These are phyloP conservation scores for Eremomyces bilateralis DNA, from an alignment of 495 filamentous ascomycete genomes.

Conservation along the genomic window DNA sequence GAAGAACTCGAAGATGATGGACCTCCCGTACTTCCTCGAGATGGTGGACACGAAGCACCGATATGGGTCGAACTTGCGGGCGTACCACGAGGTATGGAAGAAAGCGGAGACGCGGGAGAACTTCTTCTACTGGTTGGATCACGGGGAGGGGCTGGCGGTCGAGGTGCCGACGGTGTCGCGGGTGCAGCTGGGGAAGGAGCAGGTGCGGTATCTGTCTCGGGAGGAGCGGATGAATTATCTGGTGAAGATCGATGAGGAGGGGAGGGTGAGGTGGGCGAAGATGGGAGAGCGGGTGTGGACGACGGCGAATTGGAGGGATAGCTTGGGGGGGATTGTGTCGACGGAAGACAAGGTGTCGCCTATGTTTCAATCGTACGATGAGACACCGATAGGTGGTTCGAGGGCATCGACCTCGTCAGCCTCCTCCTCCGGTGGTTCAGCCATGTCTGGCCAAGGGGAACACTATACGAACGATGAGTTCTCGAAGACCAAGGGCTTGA, in stretches of 20 bases:
- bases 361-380: background rate
- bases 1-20: conserved; percentile 55
- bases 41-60: conserved; percentile 82
- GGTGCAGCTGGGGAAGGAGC: conserved; percentile 17
- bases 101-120: conserved; percentile 53
- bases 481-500: conserved; percentile 31
- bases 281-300: conserved; percentile 60
- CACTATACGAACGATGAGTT: conserved; percentile 33
- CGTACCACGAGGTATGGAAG: conserved; percentile 74
- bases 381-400: background rate
- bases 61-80: conserved; percentile 64
- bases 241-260: conserved; percentile 18
- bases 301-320: conserved; percentile 52
- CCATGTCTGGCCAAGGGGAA: conserved; percentile 20
- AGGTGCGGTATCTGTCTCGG: conserved; percentile 21
- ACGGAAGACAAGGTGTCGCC: conserved; percentile 27
- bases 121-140: conserved; percentile 93
- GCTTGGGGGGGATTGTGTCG: conserved; percentile 52
- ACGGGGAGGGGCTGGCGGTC: conserved; percentile 28
- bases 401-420: conserved; percentile 7
- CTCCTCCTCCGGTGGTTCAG: conserved; percentile 9
- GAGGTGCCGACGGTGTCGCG: conserved; percentile 20
- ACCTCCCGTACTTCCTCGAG: conserved; percentile 74
- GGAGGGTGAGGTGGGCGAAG: conserved; percentile 24
- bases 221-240: conserved; percentile 20